Evolutionary conservation across 768 basidiomycete genomes (phyloP).

Genomic region (Calvatia gigantea): DNA sequence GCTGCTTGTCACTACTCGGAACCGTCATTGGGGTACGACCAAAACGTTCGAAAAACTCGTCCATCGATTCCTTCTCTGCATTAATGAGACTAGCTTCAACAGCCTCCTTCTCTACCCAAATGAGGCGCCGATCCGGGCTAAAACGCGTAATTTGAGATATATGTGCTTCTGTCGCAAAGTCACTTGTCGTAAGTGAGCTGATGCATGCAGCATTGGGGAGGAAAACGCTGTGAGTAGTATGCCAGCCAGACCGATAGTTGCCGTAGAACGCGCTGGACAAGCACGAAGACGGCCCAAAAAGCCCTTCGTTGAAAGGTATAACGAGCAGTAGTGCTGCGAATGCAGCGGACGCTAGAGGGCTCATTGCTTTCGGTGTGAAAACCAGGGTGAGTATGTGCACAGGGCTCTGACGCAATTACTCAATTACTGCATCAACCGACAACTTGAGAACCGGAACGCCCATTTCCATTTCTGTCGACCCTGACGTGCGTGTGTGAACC

Average conservation of each 20-base stretch:
- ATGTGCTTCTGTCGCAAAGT: conserved; percentile 23
- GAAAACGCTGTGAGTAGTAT: conserved; percentile 42
- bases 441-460: background rate
- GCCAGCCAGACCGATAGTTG: conserved; percentile 41
- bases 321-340: conserved; percentile 32
- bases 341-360: background rate
- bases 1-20: conserved; percentile 14
- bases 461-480: too few relatives aligned
- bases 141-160: conserved; percentile 22
- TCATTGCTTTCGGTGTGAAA: background rate
- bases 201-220: conserved; percentile 35
- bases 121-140: conserved; percentile 33
- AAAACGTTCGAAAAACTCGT: conserved; percentile 5
- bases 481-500: too few relatives aligned
- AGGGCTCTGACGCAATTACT: background rate
- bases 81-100: conserved; percentile 42
- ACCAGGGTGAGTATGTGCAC: background rate
- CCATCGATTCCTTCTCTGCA: conserved; percentile 9
- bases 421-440: background rate
- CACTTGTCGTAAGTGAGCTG: conserved; percentile 24
- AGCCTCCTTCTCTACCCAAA: conserved; percentile 59
- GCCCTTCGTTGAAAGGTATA: conserved; percentile 37
- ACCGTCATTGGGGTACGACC: conserved; percentile 15
- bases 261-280: conserved; percentile 52
- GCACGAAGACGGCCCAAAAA: conserved; percentile 41